Percentiles rank a stretch among this genome's conserved stretches.
Conservation (phyloP, 192 early-diverging fungal species). For the Coemansia asiatica region DNA sequence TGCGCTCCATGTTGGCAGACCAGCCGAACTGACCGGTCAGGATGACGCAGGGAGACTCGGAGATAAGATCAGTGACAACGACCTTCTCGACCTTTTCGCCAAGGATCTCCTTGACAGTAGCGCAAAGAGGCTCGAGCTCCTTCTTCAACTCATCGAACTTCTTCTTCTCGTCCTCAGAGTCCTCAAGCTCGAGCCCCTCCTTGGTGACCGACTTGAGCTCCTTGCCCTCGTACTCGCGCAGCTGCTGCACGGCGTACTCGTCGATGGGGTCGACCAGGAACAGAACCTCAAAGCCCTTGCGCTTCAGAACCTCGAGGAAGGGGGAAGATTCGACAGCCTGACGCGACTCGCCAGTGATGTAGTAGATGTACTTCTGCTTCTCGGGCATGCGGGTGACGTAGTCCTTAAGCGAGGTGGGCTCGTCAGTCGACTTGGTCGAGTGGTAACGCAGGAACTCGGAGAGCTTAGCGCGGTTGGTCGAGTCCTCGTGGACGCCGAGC, state of each 20-base stretch:
- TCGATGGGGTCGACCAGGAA: slow-evolving; percentile 99
- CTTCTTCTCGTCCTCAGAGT: slow-evolving; percentile 98
- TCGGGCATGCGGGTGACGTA: slow-evolving; percentile 99
- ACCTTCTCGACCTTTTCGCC: slow-evolving; percentile 98
- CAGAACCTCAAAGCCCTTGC: slow-evolving; percentile 98
- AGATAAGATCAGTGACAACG: slow-evolving; percentile 91
- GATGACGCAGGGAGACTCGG: slow-evolving; percentile 97
- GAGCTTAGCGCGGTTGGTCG: slow-evolving; percentile 95
- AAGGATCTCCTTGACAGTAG: slow-evolving; percentile 96
- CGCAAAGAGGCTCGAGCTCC: slow-evolving; percentile 88
- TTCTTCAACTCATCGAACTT: slow-evolving; percentile 90
- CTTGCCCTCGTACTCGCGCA: slow-evolving; percentile 99
- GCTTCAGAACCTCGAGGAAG: slow-evolving; percentile 98
- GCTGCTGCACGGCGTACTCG: slow-evolving; percentile 97
- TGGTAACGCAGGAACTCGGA: slow-evolving; percentile 95
- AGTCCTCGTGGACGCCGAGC: slow-evolving; percentile 98
- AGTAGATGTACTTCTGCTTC: slow-evolving; percentile 99
- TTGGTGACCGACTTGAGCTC: slow-evolving; percentile 97
- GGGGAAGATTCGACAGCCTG: slow-evolving; percentile 95
- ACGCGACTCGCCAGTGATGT: slow-evolving; percentile 96
- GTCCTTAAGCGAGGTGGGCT: slow-evolving; percentile 98
- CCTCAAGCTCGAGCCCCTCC: slow-evolving; percentile 98
- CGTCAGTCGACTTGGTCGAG: slow-evolving; percentile 99
- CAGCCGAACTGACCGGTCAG: slow-evolving; percentile 99
- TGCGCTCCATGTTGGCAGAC: slow-evolving; percentile 99